These are phyloP conservation scores for Suillus hirtellus DNA, from an alignment of 768 basidiomycete genomes.

Conservation along the genomic window DNA sequence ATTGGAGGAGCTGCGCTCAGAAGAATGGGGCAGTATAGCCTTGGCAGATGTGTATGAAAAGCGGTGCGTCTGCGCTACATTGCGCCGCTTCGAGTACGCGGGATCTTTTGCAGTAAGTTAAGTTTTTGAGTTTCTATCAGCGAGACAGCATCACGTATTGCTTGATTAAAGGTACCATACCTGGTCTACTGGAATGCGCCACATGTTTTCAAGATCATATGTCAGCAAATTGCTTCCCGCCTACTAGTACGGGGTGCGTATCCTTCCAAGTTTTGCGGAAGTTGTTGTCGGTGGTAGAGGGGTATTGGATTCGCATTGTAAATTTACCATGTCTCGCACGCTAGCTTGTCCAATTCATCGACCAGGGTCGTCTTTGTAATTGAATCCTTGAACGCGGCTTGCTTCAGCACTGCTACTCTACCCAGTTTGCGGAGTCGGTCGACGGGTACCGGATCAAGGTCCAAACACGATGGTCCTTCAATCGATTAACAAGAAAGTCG, in stretches of 20 bases:
- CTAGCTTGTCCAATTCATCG: slow-evolving; percentile 3
- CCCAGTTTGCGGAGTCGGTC: not conserved
- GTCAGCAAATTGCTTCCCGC: not conserved
- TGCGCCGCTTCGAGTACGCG: not conserved
- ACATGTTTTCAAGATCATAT: not conserved
- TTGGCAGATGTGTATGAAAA: not conserved
- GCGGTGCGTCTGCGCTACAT: not conserved
- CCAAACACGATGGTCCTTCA: not conserved
- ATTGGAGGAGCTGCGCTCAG: not conserved
- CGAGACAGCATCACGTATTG: not conserved
- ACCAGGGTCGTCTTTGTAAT: not conserved
- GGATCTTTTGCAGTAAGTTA: not conserved
- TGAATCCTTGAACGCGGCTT: not conserved
- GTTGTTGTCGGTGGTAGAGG: slow-evolving; percentile 2
- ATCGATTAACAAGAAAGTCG: not conserved
- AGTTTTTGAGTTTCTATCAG: not conserved
- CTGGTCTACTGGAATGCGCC: not conserved
- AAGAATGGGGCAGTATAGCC: not conserved
- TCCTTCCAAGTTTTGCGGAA: not conserved
- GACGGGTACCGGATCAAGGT: not conserved
- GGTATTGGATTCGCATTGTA: slow-evolving; percentile 2
- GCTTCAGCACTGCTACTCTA: not conserved
- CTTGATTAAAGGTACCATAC: not conserved
- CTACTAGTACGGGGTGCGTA: not conserved
- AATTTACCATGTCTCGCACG: slow-evolving; percentile 1